Conservation (phyloP, 116 monocot genomes). For the Posidonia oceanica region DNA sequence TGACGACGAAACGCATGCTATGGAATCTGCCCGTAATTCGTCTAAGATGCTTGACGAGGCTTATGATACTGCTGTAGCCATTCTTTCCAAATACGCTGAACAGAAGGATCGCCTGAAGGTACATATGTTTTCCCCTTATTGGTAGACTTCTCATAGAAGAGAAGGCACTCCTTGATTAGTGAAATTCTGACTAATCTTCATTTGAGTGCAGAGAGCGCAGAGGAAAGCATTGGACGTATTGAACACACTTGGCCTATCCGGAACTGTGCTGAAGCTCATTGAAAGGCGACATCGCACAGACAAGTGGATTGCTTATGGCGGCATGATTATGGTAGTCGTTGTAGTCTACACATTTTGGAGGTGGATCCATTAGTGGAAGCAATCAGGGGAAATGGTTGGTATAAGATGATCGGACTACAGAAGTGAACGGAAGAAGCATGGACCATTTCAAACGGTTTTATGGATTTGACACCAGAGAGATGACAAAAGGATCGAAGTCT, state of each 20-base stretch:
- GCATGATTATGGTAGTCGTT: slow-evolving; percentile 52
- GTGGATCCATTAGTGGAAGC: slow-evolving; percentile 39
- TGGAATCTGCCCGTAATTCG: slow-evolving; percentile 79
- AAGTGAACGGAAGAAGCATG: no score
- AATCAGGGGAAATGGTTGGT: no score
- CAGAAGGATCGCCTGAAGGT: slow-evolving; percentile 87
- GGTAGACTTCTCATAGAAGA: no score
- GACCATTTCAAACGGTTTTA: no score
- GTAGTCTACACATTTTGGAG: slow-evolving; percentile 57
- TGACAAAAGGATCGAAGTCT: no score
- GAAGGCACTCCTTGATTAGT: no score
- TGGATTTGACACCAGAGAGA: no score
- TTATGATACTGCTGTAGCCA: slow-evolving; percentile 65
- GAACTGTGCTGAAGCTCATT: slow-evolving; percentile 70
- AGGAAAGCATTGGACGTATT: slow-evolving; percentile 82
- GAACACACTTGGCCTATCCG: slow-evolving; percentile 82
- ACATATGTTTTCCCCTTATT: background rate
- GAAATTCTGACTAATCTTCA: background rate
- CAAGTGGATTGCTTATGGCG: slow-evolving; percentile 81
- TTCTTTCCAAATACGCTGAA: slow-evolving; percentile 79
- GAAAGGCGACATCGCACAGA: slow-evolving; percentile 83
- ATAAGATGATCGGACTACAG: no score
- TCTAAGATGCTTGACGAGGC: slow-evolving; percentile 84
- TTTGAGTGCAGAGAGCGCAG: slow-evolving; percentile 47
- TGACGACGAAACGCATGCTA: slow-evolving; percentile 82